Evolutionary conservation across 1,139 yeast species (phyloP).

Genomic region (Yamadazyma kanchanaburiensis): DNA sequence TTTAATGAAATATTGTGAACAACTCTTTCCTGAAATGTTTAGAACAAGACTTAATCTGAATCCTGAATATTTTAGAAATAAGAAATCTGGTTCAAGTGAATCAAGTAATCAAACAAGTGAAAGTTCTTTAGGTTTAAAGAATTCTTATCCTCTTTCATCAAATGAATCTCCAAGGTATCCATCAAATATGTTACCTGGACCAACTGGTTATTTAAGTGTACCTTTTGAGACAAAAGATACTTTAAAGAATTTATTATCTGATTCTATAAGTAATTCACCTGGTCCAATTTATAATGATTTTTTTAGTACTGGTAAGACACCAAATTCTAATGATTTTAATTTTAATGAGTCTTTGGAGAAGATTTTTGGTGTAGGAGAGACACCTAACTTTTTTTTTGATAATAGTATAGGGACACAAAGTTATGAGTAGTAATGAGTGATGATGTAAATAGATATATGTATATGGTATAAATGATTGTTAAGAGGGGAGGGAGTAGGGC

Average conservation of each 20-base stretch:
- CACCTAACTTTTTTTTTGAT: conserved; percentile 40
- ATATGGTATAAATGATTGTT: neutral
- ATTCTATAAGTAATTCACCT: no score
- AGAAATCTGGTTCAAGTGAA: no score
- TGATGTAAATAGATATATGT: neutral
- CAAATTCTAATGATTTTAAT: conserved; percentile 5
- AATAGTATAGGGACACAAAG: conserved; percentile 25
- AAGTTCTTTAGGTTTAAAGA: no score
- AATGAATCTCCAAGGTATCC: no score
- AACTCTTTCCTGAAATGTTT: conserved; percentile 24
- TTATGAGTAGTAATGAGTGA: conserved; percentile 1
- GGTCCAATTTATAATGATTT: no score
- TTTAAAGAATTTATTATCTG: no score
- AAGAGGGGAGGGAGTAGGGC: no score
- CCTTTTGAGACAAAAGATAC: neutral
- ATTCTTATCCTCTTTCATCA: no score
- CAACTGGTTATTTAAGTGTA: conserved; percentile 11
- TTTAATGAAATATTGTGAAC: conserved; percentile 21
- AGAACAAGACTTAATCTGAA: no score
- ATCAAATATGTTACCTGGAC: conserved; percentile 13
- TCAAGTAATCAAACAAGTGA: no score
- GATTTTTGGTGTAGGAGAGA: conserved; percentile 8
- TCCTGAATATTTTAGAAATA: no score
- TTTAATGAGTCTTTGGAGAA: conserved; percentile 10
- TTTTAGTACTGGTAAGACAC: conserved; percentile 1